Base-by-base conservation (phyloP, 1,284 basidiomycete genomes). In the Microbotryomycetes sp. region DNA sequence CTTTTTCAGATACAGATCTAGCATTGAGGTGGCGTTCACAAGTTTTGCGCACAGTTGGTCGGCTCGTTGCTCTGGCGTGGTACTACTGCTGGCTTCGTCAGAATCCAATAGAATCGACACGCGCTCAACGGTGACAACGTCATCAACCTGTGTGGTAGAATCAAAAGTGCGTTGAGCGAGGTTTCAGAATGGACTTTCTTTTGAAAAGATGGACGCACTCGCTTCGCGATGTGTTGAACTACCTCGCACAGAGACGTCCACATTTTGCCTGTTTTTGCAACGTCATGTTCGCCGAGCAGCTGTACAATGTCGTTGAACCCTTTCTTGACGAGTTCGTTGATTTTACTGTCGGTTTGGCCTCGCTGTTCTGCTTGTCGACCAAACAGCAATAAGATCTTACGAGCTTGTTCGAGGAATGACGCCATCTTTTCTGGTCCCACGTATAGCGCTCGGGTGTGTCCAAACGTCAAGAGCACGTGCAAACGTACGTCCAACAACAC, bases 361-460 rank as follows among this genome's bases (percentile, higher is more conserved):
- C 31, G 22, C 25, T 26, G 25, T 36, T 68, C 64, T 16, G 67
- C 62, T 3, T 54, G n/a, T 4, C 67, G 61, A 15, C 67, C 67
- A 46, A 54, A 68, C 2, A 63, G 60, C 3, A 68, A 58, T 23
- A 68, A 58, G 23, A 60, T 51, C 31, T 68, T 68, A 50, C 67
- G 67, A n/a, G 45, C 51, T 26, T 68, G 67, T 49, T 62, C 62
- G 59, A 59, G 32, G 45, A 66, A 60, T 0, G 62, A 58, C 15
- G 50, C 48, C 16, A 68, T 62, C 32, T 68, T 63, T 19, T 51
- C 56, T 3, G 46, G 55, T 0, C 46, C n/a, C 2, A 53, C 22
- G n/a, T 42, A 30, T 15, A 56, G 50, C 1, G 58, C n/a, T 22
- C 48, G 36, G 16, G 50, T 45, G 61, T 31, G 36, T 1, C 55